phyloP scores from a whole-genome alignment of 345 rosid genomes.

The Camelina sativa region DNA sequence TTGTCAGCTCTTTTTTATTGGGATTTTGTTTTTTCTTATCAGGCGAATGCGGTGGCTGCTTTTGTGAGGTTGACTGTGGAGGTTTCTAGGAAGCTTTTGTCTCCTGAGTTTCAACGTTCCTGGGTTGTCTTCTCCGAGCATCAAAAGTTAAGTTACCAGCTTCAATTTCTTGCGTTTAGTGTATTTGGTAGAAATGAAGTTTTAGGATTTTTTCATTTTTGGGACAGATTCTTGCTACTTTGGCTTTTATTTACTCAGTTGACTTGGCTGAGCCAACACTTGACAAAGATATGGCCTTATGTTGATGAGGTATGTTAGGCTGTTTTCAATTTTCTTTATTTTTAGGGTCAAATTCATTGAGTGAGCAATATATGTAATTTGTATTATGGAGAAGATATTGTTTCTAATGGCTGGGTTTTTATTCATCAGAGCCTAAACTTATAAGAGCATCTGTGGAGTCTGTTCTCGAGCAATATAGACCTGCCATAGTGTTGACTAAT shows the following conservation, averaged over 20 bases:
- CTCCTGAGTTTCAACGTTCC: constrained; percentile 77
- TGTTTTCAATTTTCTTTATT: neutral
- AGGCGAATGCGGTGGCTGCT: constrained; percentile 90
- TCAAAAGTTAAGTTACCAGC: constrained; percentile 66
- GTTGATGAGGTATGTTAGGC: constrained; percentile 63
- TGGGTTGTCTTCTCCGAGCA: constrained; percentile 97
- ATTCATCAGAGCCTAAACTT: constrained; percentile 51
- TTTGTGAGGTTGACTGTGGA: constrained; percentile 92
- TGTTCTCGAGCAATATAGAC: no score
- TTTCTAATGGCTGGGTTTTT: no score
- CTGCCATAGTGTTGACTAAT: constrained; percentile 49
- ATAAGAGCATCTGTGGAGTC: constrained; percentile 89
- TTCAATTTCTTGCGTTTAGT: neutral
- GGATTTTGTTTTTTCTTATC: neutral
- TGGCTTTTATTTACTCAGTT: constrained; percentile 54
- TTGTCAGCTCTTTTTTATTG: constrained; percentile 1
- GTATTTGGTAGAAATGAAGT: neutral
- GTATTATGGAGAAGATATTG: no score
- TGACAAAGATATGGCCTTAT: constrained; percentile 95
- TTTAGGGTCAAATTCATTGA: neutral
- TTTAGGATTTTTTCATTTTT: constrained; percentile 4
- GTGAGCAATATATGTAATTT: constrained; percentile 7
- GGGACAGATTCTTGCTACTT: constrained; percentile 36
- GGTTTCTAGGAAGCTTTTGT: constrained; percentile 89
- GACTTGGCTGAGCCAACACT: constrained; percentile 87